Evolutionary conservation across 1,284 basidiomycete species (phyloP).

Genomic region (Erythrobasidium hasegawianum): DNA sequence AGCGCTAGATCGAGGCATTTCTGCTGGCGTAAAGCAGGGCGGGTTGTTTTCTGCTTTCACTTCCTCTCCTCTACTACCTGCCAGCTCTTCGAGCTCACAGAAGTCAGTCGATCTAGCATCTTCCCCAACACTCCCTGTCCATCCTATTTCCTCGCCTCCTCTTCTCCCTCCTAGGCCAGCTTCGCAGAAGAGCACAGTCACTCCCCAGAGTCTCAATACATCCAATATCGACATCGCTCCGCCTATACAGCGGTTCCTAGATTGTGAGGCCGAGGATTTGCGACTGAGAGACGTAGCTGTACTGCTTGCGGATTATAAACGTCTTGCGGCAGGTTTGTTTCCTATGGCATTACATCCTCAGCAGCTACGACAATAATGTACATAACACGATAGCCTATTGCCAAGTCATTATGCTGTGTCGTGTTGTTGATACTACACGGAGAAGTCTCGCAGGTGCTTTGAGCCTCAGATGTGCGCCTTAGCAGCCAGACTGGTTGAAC

Average conservation of each 20-base stretch:
- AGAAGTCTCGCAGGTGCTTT: too few relatives aligned
- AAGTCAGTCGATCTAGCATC: neutral
- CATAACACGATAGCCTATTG: too few relatives aligned
- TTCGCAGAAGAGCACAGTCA: neutral
- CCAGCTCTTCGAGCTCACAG: too few relatives aligned
- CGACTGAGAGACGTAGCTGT: slow-evolving; percentile 38
- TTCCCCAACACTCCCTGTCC: neutral
- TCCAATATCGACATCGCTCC: too few relatives aligned
- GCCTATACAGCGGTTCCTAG: slow-evolving; percentile 39
- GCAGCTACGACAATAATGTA: too few relatives aligned
- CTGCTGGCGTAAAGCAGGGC: neutral
- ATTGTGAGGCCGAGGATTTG: slow-evolving; percentile 40
- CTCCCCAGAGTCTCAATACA: neutral
- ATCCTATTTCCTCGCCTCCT: neutral
- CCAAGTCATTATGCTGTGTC: too few relatives aligned
- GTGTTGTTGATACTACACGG: too few relatives aligned
- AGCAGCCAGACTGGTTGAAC: neutral
- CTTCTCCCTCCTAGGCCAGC: neutral
- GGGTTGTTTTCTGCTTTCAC: slow-evolving; percentile 2
- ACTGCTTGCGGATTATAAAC: slow-evolving; percentile 36
- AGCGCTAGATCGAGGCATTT: neutral
- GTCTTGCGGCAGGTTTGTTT: slow-evolving; percentile 1
- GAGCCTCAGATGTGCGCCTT: neutral
- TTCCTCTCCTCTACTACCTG: neutral
- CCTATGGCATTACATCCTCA: too few relatives aligned